Base-by-base conservation (phyloP, 225 moss, liverwort and hornwort genomes). In the Sphagnum tenellum region DNA sequence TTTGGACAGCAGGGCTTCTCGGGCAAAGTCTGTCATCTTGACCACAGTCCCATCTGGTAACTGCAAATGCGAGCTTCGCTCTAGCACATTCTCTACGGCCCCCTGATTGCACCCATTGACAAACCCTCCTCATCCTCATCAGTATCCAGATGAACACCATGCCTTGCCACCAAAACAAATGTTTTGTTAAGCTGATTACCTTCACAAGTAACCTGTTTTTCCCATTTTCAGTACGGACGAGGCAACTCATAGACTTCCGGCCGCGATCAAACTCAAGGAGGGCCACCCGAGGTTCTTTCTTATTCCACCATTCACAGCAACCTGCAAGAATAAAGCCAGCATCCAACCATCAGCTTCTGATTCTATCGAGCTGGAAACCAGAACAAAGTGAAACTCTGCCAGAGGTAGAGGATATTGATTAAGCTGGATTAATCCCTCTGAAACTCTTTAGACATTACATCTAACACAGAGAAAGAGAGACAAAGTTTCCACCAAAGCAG, bases 221-320 rank as follows among this genome's bases (percentile, higher is more conserved):
- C 5, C 56, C 55, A 54, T 55, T 49, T 3, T 52, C 62, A 48
- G 61, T 51, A 47, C 46, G 61, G 4, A 74, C 68, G 13, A 74
- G 59, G 47, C 68, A 67, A 64, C 73, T 69, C 73, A 74, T 74
- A 44, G 73, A 74, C 55, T 74, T 74, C 45, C 73, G 61, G n/a
- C 48, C 55, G 11, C 73, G 62, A 57, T 74, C 73, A 58, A 74
- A 74, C 50, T 74, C 73, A 53, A 68, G 55, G 47, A 61, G 53
- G 8, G 56, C 45, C 8, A 74, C 12, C 8, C 68, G 55, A 1
- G 55, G 49, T 50, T 48, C 44, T 44, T 53, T 62, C 54, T 55
- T 9, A n/a, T 54, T 49, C 73, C 73, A 74, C 48, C 13, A 69
- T 13, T 63, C 56, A 48, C 63, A 59, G 29, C 60, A 59, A 60